Percentiles rank a stretch among this genome's conserved stretches.
Conservation (phyloP, 768 basidiomycete genomes). For the Auriculariales sp. region DNA sequence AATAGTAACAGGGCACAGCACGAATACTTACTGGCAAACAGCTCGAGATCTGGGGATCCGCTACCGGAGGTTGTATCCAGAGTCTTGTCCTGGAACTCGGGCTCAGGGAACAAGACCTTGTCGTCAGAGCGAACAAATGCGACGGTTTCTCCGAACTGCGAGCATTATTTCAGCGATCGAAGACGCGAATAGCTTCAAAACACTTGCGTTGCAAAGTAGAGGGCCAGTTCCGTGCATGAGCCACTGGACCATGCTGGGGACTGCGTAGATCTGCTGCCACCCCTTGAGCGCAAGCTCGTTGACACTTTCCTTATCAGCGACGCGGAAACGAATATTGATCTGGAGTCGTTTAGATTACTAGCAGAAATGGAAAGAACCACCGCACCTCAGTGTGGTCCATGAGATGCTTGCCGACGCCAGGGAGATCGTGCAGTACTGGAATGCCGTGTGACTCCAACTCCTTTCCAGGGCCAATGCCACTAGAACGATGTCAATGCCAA, state of each 20-base stretch:
- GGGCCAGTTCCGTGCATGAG: conserved; percentile 30
- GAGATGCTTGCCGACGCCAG: conserved; percentile 62
- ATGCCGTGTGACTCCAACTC: conserved; percentile 38
- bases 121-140: conserved; percentile 42
- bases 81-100: conserved; percentile 1
- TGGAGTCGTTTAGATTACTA: too few species aligned
- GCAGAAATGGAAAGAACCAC: too few species aligned
- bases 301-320: conserved; percentile 11
- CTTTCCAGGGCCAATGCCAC: too few species aligned
- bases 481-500: too few species aligned
- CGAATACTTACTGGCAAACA: conserved; percentile 9
- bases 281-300: background rate
- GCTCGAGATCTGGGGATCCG: conserved; percentile 21
- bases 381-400: conserved; percentile 43
- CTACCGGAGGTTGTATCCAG: conserved; percentile 19
- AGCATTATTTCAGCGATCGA: background rate
- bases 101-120: conserved; percentile 26
- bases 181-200: background rate
- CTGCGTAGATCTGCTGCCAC: conserved; percentile 13
- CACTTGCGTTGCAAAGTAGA: conserved; percentile 39
- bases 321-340: conserved; percentile 34
- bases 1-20: background rate
- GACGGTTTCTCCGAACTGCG: conserved; percentile 30
- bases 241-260: conserved; percentile 26
- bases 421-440: conserved; percentile 42